Base-by-base conservation (phyloP, 352 stramenopile species). In the Globisporangium apiculatum region DNA sequence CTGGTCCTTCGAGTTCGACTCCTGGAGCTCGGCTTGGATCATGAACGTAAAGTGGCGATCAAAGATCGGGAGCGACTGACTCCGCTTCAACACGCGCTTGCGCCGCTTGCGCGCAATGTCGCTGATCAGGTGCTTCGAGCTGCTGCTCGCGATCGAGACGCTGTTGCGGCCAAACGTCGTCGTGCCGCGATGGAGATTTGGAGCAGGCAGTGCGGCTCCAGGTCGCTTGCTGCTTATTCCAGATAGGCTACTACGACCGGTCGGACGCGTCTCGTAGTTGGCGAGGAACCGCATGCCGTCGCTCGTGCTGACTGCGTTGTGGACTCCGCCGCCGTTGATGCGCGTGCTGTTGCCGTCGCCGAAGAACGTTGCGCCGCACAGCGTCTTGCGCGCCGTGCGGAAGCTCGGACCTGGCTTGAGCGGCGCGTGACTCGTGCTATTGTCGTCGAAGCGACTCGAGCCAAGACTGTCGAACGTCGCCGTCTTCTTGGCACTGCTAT, bases 51-150 rank as follows among this genome's bases (percentile, higher is more conserved):
- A 89, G n/a, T 89, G 72, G 0, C 61, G 63, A 37, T 89, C 74
- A 45, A 89, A 89, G 15, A 84, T 65, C 1, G 78, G 78, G 38
- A 89, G 57, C 1, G 78, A 89, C 50, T 85, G 76, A 12, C 72
- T 86, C 8, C 78, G 76, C 48, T 85, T 86, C 0, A 89, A 54
- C 11, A 82, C 68, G 2, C 77, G 67, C n/a, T 51, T 72, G 51
- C 59, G 57, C 0, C 70, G 64, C 41, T 68, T 70, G 10, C 50
- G 58, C 4, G 35, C 58, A 15, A 11, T 62, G 15, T 62, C 55
- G 50, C 53, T 64, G 42, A 67, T 67, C 46, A 54, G 31, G 41
- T 36, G 35, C 36, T 62, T 66, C 18, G 60, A 43, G 11, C 45
- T 53, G 11, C 45, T 53, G 4, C 53, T 17, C 53, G 40, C 40